phyloP scores from a whole-genome alignment of 2,329 filamentous ascomycete genomes.

The Aspergillus quadricinctus region DNA sequence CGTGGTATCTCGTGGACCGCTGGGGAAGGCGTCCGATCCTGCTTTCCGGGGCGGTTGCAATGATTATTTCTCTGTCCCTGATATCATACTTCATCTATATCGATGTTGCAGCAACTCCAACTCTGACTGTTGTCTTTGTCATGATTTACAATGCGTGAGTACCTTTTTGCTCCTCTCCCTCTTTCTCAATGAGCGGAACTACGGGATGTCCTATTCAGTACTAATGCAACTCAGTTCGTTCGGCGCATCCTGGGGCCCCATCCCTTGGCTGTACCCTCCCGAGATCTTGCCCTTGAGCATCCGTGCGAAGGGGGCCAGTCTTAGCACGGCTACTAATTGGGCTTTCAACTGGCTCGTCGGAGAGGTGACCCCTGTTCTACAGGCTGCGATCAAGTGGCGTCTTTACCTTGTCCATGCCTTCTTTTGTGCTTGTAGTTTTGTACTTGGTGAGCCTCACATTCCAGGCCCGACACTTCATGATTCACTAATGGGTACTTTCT shows the following conservation, averaged over 20 bases:
- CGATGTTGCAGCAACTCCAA: constrained; percentile 70
- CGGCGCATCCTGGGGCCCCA: constrained; percentile 95
- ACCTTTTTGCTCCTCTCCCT: neutral
- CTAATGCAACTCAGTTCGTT: constrained; percentile 54
- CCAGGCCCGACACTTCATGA: neutral
- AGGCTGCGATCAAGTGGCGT: constrained; percentile 89
- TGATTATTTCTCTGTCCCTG: constrained; percentile 79
- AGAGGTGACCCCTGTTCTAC: constrained; percentile 87
- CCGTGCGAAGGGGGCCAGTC: constrained; percentile 90
- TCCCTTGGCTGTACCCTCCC: constrained; percentile 97
- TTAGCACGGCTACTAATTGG: constrained; percentile 97
- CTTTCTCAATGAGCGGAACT: neutral
- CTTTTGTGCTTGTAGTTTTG: constrained; percentile 91
- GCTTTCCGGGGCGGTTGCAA: constrained; percentile 80
- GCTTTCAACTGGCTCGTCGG: constrained; percentile 97
- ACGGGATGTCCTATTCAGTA: neutral
- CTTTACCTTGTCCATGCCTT: constrained; percentile 94
- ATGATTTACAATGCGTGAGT: constrained; percentile 86
- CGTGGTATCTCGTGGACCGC: constrained; percentile 93
- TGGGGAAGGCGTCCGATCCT: constrained; percentile 88
- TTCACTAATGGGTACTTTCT: constrained; percentile 11
- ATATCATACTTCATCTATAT: constrained; percentile 97
- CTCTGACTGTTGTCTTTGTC: constrained; percentile 85
- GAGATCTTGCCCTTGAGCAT: constrained; percentile 97
- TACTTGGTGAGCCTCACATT: constrained; percentile 69